These are phyloP conservation scores for Sindora glabra DNA, from an alignment of 306 rosid species.

Conservation along the genomic window DNA sequence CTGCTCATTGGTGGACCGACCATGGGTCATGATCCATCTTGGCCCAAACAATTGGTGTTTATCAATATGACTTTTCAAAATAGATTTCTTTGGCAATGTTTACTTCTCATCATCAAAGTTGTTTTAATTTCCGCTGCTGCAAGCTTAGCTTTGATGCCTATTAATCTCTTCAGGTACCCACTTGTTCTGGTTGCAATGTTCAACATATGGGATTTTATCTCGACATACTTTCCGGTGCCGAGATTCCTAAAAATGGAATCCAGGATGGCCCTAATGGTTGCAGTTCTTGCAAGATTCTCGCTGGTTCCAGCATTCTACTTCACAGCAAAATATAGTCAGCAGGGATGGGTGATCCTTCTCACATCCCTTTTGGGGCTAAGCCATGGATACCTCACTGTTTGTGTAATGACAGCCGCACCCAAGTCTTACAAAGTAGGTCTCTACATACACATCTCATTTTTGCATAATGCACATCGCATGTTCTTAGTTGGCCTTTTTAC, in stretches of 20 bases:
- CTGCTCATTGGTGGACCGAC: no score
- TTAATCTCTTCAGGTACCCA: constrained; percentile 37
- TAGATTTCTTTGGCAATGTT: background rate
- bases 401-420: constrained; percentile 50
- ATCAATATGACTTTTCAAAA: no score
- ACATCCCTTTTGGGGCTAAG: constrained; percentile 40
- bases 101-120: no score
- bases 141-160: background rate
- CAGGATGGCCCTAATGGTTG: constrained; percentile 32
- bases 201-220: constrained; percentile 37
- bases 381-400: constrained; percentile 53
- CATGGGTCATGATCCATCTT: no score
- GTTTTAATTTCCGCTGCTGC: background rate
- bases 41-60: no score
- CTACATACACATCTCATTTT: background rate
- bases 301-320: constrained; percentile 54
- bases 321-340: constrained; percentile 46
- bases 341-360: constrained; percentile 58
- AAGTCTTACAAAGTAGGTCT: constrained; percentile 40
- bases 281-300: constrained; percentile 28
- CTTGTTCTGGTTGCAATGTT: constrained; percentile 45
- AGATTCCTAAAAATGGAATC: constrained; percentile 31
- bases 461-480: background rate
- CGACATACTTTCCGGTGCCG: constrained; percentile 37
- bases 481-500: no score